Evolutionary conservation across 2,329 filamentous ascomycete genomes (phyloP).

Genomic region (Monosporascus sp.): DNA sequence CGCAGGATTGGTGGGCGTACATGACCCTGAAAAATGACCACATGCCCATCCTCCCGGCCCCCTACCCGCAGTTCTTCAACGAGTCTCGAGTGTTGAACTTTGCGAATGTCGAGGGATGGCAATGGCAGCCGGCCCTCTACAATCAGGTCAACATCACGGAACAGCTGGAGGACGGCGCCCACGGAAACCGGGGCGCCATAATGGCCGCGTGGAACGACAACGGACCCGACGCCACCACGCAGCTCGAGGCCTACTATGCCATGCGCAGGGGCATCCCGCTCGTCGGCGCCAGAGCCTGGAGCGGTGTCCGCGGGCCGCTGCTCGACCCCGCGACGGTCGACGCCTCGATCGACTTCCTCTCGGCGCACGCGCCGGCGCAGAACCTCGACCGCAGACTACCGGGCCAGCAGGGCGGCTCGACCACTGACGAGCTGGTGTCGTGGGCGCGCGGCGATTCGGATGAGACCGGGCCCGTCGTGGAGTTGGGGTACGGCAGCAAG

Average conservation of each 20-base stretch:
- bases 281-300: slow-evolving; percentile 36
- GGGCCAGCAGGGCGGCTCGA: slow-evolving; percentile 2
- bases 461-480: slow-evolving; percentile 8
- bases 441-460: slow-evolving; percentile 22
- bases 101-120: slow-evolving; percentile 32
- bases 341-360: slow-evolving; percentile 31
- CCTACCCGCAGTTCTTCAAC: slow-evolving; percentile 42
- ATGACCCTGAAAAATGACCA: slow-evolving; percentile 50
- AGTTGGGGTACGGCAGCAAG: slow-evolving; percentile 33
- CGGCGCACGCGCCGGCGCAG: slow-evolving; percentile 33
- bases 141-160: slow-evolving; percentile 36
- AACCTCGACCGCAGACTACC: slow-evolving; percentile 34
- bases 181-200: slow-evolving; percentile 29
- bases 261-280: slow-evolving; percentile 39
- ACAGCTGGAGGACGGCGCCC: slow-evolving; percentile 27
- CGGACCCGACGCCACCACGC: slow-evolving; percentile 40
- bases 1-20: slow-evolving; percentile 48
- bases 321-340: slow-evolving; percentile 22
- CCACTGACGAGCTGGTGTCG: slow-evolving; percentile 18
- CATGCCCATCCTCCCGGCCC: slow-evolving; percentile 37
- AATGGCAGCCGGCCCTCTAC: slow-evolving; percentile 40
- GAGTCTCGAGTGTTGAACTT: slow-evolving; percentile 39
- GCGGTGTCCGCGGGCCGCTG: slow-evolving; percentile 28
- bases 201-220: slow-evolving; percentile 44
- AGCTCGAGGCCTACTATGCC: slow-evolving; percentile 42